Evolutionary conservation across 2,329 filamentous ascomycete genomes (phyloP).

Genomic region (Cladorrhinum sp.): DNA sequence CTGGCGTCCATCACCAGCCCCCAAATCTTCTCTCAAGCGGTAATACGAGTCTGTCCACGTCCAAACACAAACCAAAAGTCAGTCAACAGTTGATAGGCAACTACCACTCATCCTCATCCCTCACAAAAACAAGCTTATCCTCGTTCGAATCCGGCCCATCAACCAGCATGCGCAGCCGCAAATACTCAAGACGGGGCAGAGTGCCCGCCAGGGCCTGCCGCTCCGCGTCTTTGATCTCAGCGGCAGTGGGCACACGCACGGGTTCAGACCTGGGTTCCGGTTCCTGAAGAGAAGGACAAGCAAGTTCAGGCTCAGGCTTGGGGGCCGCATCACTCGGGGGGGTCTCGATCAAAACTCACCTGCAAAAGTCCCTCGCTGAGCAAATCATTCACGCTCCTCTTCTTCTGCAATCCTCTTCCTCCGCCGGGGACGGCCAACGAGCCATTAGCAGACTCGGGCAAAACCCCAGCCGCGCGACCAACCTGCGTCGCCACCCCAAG

Average conservation of each 20-base stretch:
- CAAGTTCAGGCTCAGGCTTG: neutral
- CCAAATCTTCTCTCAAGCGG: neutral
- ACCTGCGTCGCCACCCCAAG: neutral
- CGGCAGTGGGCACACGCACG: neutral
- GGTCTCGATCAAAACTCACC: too few relatives aligned
- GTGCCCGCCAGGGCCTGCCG: neutral
- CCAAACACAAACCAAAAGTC: neutral
- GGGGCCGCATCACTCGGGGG: too few relatives aligned
- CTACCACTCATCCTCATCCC: neutral
- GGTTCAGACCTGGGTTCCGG: too few relatives aligned
- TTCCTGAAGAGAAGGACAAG: neutral
- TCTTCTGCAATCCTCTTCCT: neutral
- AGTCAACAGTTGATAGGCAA: neutral
- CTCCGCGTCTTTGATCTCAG: neutral
- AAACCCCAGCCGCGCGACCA: neutral
- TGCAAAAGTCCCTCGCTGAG: slow-evolving; percentile 4
- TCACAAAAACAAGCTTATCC: slow-evolving; percentile 13
- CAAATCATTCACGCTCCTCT: neutral
- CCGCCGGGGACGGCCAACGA: neutral
- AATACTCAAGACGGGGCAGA: slow-evolving; percentile 2
- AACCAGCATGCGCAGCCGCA: neutral
- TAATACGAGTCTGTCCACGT: neutral
- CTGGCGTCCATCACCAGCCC: neutral
- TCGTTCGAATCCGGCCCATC: slow-evolving; percentile 12
- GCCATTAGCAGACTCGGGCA: neutral